Base-by-base conservation (phyloP, 2,329 filamentous ascomycete species). In the Phaeosphaeriaceae sp. region DNA sequence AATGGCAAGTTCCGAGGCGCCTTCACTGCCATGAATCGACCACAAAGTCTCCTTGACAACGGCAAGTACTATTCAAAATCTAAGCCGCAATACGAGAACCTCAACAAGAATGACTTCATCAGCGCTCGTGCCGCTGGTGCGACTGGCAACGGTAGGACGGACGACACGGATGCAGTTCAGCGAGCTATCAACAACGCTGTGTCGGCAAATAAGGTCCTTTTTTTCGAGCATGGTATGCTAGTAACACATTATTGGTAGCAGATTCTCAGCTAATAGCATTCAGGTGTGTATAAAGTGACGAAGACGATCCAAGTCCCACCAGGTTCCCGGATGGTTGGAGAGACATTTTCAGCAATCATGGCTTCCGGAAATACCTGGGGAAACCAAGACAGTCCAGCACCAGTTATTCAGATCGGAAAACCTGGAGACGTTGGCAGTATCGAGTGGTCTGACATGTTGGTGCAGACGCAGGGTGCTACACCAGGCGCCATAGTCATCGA, bases 321-420 rank as follows among this genome's bases (percentile, higher is more conserved):
- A 76, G 85, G 92, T 68, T 88, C 93, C 78, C 88, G 87, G 75
- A 91, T 96, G 75, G 91, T 90, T 1, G 93, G 93, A 67, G 92
- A 96, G 79, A 87, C 92, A 65, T 96, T 91, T 89, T 89, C 93
- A 1, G 80, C 93, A 52, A 90, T 97, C 74, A 91, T 96, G 87
- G 91, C 91, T 13, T 86, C 88, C 47, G 92, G 93, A 49, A 73
- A 80, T 70, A 82, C 60, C 7, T 80, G 75, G 63, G 53, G 58
- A 11, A 71, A 73, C 62, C 94, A 73, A 31, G 65, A 67, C 56
- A 83, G 82, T 49, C 90, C 91, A 0, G 80, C 85, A 13, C 85
- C 89, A 0, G 86, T 93, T 0, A 80, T 93, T 2, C 85, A 88
- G 62, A 85, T 93, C 19, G 91, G 89, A 17, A 80, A 80, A 11